Percentiles rank a stretch among this genome's conserved stretches.
phyloP scores from a whole-genome alignment of 2,329 filamentous ascomycete species.

The Metarhizium rileyi region DNA sequence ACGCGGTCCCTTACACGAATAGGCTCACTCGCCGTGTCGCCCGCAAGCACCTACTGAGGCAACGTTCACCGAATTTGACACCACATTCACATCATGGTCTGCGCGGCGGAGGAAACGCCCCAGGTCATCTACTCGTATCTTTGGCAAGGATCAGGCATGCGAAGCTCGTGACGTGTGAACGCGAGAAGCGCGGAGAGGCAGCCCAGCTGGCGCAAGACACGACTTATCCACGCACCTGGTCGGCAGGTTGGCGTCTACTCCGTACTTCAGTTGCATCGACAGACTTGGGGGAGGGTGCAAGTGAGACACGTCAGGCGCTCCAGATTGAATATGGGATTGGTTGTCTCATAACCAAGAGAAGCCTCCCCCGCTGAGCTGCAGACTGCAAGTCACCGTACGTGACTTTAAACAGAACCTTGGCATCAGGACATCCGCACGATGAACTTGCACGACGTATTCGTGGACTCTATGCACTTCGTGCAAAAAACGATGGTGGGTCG shows the following conservation, averaged over 20 bases:
- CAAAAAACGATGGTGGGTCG: background rate
- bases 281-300: conserved; percentile 1
- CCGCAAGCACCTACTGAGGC: background rate
- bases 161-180: background rate
- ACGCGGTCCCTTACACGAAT: conserved; percentile 3
- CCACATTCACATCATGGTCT: background rate
- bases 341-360: background rate
- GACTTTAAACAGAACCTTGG: background rate
- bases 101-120: background rate
- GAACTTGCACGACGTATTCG: background rate
- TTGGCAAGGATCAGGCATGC: background rate
- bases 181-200: conserved; percentile 1
- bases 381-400: conserved; percentile 5
- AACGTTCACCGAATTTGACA: conserved; percentile 4
- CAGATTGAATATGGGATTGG: conserved; percentile 3
- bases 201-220: conserved; percentile 1
- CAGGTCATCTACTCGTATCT: background rate
- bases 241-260: background rate
- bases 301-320: conserved; percentile 6
- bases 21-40: background rate
- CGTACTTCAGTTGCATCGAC: background rate
- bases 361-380: conserved; percentile 1
- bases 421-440: background rate
- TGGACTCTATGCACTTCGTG: background rate
- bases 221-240: background rate